Percentiles rank a stretch among this genome's conserved stretches.
These are phyloP conservation scores for Hemisphaericaspora xylanilytica DNA, from an alignment of 1,139 yeast species.

Conservation along the genomic window DNA sequence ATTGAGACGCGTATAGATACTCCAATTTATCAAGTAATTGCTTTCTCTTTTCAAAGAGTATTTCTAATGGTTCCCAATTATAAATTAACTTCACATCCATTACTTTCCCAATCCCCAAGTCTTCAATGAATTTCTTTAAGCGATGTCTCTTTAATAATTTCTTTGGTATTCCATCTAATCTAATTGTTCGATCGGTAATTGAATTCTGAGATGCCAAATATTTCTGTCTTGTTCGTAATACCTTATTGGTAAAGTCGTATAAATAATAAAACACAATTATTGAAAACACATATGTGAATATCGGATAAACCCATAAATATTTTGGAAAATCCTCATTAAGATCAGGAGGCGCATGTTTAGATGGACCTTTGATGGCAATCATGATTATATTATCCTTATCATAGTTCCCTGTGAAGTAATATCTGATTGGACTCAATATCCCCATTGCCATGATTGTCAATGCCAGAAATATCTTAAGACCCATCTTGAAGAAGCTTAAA, in stretches of 20 bases:
- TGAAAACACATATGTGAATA: conserved; percentile 85
- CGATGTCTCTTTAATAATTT: conserved; percentile 38
- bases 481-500: conserved; percentile 46
- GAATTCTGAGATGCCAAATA: conserved; percentile 87
- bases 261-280: conserved; percentile 60
- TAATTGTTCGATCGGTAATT: conserved; percentile 86
- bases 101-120: conserved; percentile 60
- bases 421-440: conserved; percentile 43
- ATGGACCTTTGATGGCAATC: conserved; percentile 8
- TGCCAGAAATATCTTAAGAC: conserved; percentile 37
- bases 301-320: conserved; percentile 74
- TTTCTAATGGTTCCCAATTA: conserved; percentile 51
- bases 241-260: conserved; percentile 64
- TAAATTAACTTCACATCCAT: conserved; percentile 53
- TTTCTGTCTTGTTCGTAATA: conserved; percentile 74
- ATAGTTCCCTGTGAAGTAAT: conserved; percentile 45
- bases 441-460: conserved; percentile 38
- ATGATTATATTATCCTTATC: conserved; percentile 35
- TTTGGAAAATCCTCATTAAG: conserved; percentile 27
- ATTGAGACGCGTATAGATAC: conserved; percentile 41
- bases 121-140: conserved; percentile 55
- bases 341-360: conserved; percentile 17
- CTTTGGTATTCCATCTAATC: conserved; percentile 79
- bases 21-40: conserved; percentile 40
- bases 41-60: conserved; percentile 38